Evolutionary conservation across 257 asterid genomes (phyloP).

Genomic region (Sherardia arvensis): DNA sequence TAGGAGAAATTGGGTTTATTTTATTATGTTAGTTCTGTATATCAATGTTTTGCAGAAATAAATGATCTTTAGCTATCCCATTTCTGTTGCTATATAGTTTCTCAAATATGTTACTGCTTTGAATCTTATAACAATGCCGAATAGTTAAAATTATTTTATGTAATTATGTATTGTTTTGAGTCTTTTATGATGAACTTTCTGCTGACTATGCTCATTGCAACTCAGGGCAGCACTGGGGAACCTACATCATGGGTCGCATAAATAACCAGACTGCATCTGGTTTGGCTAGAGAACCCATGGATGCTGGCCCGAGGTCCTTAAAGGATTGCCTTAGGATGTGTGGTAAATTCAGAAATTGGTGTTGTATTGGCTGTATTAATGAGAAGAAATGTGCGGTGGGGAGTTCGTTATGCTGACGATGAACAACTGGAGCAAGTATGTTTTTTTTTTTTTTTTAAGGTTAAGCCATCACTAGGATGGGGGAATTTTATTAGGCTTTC

Average conservation of each 20-base stretch:
- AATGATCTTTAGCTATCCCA: not conserved
- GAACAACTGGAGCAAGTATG: conserved; percentile 87
- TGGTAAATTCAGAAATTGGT: conserved; percentile 88
- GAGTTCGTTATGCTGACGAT: conserved; percentile 72
- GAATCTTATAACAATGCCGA: not conserved
- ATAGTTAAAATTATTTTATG: too few relatives aligned
- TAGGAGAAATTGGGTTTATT: not conserved
- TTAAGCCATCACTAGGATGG: too few relatives aligned
- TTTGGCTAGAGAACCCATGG: conserved; percentile 31
- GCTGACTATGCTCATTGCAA: not conserved
- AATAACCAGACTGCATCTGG: conserved; percentile 39
- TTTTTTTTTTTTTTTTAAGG: too few relatives aligned
- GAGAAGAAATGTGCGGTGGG: conserved; percentile 99
- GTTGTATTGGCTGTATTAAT: conserved; percentile 97
- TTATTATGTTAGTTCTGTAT: not conserved
- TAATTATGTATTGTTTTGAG: not conserved
- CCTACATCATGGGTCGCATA: conserved; percentile 38
- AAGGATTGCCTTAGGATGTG: conserved; percentile 73
- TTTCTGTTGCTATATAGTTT: too few relatives aligned
- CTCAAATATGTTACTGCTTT: not conserved
- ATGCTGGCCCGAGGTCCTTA: conserved; percentile 37
- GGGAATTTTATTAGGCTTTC: too few relatives aligned
- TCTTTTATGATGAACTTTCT: not conserved
- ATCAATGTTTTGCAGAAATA: not conserved
- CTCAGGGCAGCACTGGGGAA: conserved; percentile 17